Percentiles rank a stretch among this genome's conserved stretches.
phyloP scores from a whole-genome alignment of 2,329 filamentous ascomycete species.

The Paraphoma sp. region DNA sequence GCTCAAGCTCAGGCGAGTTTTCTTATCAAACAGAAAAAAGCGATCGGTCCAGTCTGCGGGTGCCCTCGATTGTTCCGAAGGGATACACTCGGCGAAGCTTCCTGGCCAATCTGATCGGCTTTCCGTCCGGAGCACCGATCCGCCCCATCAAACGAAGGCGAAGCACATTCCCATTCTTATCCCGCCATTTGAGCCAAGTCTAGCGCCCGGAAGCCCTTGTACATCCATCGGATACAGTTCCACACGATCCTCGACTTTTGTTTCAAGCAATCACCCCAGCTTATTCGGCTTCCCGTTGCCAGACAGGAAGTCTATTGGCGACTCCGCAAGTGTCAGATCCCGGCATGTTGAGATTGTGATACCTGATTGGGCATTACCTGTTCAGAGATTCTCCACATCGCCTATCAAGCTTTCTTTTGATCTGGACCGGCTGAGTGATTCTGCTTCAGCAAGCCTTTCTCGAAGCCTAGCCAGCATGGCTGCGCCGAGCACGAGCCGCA shows the following conservation, averaged over 20 bases:
- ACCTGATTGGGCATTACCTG: conserved; percentile 52
- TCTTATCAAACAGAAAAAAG: conserved; percentile 30
- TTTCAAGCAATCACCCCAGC: conserved; percentile 38
- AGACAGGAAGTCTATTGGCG: conserved; percentile 36
- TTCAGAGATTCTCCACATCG: conserved; percentile 46
- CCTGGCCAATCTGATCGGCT: conserved; percentile 26
- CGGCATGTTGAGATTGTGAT: conserved; percentile 60
- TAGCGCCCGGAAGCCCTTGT: conserved; percentile 47
- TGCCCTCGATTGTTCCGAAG: conserved; percentile 30
- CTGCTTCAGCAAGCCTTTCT: conserved; percentile 24
- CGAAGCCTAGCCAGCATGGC: conserved; percentile 50
- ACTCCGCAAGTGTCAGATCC: conserved; percentile 40
- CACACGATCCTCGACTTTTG: conserved; percentile 39
- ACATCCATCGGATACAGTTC: conserved; percentile 42
- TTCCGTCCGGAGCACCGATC: conserved; percentile 26
- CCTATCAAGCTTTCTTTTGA: conserved; percentile 38
- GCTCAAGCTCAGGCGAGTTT: conserved; percentile 35
- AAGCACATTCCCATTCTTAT: conserved; percentile 56
- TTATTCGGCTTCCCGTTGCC: conserved; percentile 35
- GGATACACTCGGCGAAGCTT: conserved; percentile 25
- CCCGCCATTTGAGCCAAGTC: conserved; percentile 49
- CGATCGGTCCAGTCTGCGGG: conserved; percentile 38
- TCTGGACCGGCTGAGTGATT: conserved; percentile 19
- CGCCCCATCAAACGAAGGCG: conserved; percentile 35
- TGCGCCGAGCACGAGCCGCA: conserved; percentile 51